A percentile compares a stretch with the other conserved stretches of the same genome.
These are phyloP conservation scores for Bisporella sp. DNA, from an alignment of 2,329 filamentous ascomycete species.

Conservation along the genomic window DNA sequence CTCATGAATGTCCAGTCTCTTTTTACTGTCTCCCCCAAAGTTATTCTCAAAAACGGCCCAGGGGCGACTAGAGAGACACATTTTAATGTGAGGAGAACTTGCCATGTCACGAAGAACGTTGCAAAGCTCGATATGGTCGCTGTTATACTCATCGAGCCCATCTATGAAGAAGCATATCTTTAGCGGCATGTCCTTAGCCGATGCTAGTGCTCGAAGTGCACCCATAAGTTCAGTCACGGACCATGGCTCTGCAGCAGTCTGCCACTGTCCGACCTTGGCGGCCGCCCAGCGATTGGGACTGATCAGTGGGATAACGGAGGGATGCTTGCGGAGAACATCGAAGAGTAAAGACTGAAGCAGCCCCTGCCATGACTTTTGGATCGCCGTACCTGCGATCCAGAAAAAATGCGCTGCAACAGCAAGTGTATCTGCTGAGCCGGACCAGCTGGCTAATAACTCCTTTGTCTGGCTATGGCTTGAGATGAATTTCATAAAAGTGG, in stretches of 20 bases:
- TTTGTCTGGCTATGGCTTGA: not conserved
- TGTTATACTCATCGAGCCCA: slow-evolving; percentile 14
- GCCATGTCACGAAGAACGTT: not conserved
- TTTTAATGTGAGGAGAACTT: slow-evolving; percentile 4
- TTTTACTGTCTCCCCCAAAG: slow-evolving; percentile 3
- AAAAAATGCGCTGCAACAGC: slow-evolving; percentile 36
- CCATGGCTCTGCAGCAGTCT: not conserved
- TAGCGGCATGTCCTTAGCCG: not conserved
- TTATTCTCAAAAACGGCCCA: slow-evolving; percentile 7
- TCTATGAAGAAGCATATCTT: slow-evolving; percentile 13
- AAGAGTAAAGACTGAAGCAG: slow-evolving; percentile 3
- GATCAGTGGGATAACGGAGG: not conserved
- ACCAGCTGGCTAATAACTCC: slow-evolving; percentile 21
- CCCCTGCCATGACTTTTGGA: slow-evolving; percentile 6
- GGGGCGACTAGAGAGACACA: slow-evolving; percentile 13
- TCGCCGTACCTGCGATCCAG: slow-evolving; percentile 34
- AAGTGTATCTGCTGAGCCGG: not conserved
- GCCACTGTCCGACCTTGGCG: not conserved
- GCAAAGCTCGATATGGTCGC: slow-evolving; percentile 5
- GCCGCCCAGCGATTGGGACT: not conserved
- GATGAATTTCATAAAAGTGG: slow-evolving; percentile 11
- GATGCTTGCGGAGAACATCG: not conserved
- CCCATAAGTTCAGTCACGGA: slow-evolving; percentile 1
- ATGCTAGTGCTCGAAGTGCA: slow-evolving; percentile 1
- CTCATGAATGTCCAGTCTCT: slow-evolving; percentile 16